These are phyloP conservation scores for Fomitopsis pinicola DNA, from an alignment of 1,284 basidiomycete genomes.

Conservation along the genomic window DNA sequence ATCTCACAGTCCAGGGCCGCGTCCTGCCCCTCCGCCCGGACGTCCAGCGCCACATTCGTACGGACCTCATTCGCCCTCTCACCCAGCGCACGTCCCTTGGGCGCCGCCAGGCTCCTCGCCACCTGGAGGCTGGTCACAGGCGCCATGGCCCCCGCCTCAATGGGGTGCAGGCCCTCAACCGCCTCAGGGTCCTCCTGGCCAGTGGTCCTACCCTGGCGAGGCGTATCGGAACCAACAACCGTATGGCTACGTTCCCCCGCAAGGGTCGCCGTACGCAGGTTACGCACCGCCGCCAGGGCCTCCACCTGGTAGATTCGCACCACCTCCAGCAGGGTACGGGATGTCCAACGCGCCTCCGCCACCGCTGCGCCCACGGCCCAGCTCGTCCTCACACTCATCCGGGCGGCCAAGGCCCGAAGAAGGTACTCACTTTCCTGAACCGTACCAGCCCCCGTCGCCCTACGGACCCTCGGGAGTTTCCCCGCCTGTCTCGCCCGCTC, in stretches of 20 bases:
- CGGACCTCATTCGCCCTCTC: conserved; percentile 10
- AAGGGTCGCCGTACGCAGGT: not conserved
- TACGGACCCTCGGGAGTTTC: not conserved
- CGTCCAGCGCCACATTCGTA: conserved; percentile 7
- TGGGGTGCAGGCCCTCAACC: conserved; percentile 29
- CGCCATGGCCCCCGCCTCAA: conserved; percentile 45
- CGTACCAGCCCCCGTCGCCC: not conserved
- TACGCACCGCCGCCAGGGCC: not conserved
- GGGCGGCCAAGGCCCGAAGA: not conserved
- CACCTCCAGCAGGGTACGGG: not conserved
- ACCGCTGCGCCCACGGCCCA: not conserved
- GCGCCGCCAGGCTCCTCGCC: conserved; percentile 6
- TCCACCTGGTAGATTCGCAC: not conserved
- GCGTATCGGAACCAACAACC: conserved; percentile 2
- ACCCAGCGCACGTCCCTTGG: conserved; percentile 11
- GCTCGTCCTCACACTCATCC: not conserved
- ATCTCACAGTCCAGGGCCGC: not conserved
- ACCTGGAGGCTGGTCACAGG: conserved; percentile 24
- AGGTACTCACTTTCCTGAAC: not conserved
- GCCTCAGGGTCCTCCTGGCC: conserved; percentile 9
- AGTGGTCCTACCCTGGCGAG: conserved; percentile 4
- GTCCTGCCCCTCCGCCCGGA: not conserved
- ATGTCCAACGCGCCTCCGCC: not conserved
- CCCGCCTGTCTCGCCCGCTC: not conserved
- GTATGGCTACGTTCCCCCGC: conserved; percentile 7